phyloP scores from a whole-genome alignment of 305 asterid genomes.

The Fraxinus paxiana region DNA sequence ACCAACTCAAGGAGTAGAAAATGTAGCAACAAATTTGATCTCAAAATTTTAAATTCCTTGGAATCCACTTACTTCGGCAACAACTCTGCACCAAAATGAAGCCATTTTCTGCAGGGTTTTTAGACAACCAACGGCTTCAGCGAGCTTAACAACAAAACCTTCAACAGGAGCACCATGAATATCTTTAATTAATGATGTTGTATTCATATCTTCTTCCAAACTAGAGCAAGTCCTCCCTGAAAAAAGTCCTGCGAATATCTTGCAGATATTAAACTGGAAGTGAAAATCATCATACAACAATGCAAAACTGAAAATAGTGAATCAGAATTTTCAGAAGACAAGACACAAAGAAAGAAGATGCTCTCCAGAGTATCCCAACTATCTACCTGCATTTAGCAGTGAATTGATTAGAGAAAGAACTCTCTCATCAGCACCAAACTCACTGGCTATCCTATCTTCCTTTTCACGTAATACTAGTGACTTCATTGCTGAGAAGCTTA shows the following conservation, averaged over 20 bases:
- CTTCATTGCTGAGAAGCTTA: conserved; percentile 83
- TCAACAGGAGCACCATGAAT: conserved; percentile 94
- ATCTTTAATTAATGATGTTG: conserved; percentile 68
- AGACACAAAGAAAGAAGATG: conserved; percentile 11
- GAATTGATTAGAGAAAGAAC: conserved; percentile 62
- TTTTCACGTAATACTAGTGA: conserved; percentile 86
- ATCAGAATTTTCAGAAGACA: conserved; percentile 1
- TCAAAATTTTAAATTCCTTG: conserved; percentile 1
- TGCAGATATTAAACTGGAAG: conserved; percentile 66
- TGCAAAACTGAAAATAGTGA: conserved; percentile 22
- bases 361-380: conserved; percentile 41
- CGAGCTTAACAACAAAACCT: conserved; percentile 74
- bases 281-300: conserved; percentile 55
- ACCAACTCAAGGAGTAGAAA: conserved; percentile 14
- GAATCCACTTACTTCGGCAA: conserved; percentile 72
- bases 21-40: conserved; percentile 19
- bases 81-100: conserved; percentile 79
- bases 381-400: conserved; percentile 82
- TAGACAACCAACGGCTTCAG: conserved; percentile 89
- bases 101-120: conserved; percentile 84
- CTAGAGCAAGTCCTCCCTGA: conserved; percentile 47
- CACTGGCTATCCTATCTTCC: conserved; percentile 68
- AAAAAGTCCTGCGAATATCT: conserved; percentile 80
- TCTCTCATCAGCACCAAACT: conserved; percentile 79
- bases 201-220: conserved; percentile 42